Base-by-base conservation (phyloP, 129 eudicot species). In the Cynara cardunculus region DNA sequence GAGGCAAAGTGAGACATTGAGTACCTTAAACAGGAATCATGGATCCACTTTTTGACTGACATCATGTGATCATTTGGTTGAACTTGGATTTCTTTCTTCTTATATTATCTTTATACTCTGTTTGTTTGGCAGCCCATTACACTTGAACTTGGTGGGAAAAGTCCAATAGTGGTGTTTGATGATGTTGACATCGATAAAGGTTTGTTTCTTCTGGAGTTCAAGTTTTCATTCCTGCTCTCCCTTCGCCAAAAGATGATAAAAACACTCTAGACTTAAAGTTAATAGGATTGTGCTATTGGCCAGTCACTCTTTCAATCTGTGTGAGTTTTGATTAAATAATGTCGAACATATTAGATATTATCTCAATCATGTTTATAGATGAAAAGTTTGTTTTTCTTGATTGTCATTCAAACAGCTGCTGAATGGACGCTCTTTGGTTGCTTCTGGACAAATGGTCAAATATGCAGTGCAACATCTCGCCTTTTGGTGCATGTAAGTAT, bases 131-230 rank as follows among this genome's bases (percentile, higher is more conserved):
- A 95, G 99, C 99, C 99, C 72, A 93, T 95, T 80, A 85, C 99
- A 64, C 91, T 96, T 26, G 99, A 96, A 73, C 98, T 96, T 69
- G 99, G 99, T 81, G 99, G 99, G 72, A 96, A 96, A 87, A 96
- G 99, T 83, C 99, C 99, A 37, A 89, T 96, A 78, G 88, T 96
- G 59, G 92, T 96, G 39, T 96, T 96, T 86, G 98, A 96, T 72
- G 99, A 93, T 87, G 92, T 91, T 77, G 98, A 93, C 82, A 86
- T 96, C 37, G 98, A 93, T 78, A 88, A 88, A 87, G 98, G 99
- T 92, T 80, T 67, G 86, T 79, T 39, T 73, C 34, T 10, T 77
- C 81, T 65, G 24, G 22, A 62, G 69, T 34, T 65, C 25, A 18
- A 5, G 41, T 67, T 31, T 67, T 64, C 28, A 12, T 21, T 64